Evolutionary conservation across 2,329 filamentous ascomycete species (phyloP).

Genomic region (Pseudogymnoascus pannorum): DNA sequence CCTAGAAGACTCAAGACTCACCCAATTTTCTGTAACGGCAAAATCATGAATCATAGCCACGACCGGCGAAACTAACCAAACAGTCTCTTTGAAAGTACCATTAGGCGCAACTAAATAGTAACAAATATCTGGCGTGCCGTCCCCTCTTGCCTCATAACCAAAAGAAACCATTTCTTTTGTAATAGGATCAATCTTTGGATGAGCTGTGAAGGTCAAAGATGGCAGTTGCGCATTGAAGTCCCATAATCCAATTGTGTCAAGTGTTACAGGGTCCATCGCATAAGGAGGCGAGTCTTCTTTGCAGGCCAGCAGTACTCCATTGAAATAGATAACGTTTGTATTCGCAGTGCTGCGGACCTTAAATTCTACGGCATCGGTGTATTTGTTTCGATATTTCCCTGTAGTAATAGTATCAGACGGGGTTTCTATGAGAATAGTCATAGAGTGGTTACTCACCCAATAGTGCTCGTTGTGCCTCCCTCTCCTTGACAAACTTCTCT

Average conservation of each 20-base stretch:
- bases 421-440: too few relatives aligned
- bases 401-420: too few relatives aligned
- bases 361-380: too few relatives aligned
- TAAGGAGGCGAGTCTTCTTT: constrained; percentile 48
- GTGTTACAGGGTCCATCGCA: constrained; percentile 38
- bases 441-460: too few relatives aligned
- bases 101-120: constrained; percentile 38
- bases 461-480: too few relatives aligned
- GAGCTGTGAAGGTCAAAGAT: constrained; percentile 41
- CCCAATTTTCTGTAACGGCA: constrained; percentile 39
- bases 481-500: too few relatives aligned
- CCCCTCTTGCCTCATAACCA: constrained; percentile 41
- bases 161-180: constrained; percentile 46
- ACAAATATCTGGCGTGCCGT: constrained; percentile 37
- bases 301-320: constrained; percentile 43
- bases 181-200: constrained; percentile 45
- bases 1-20: constrained; percentile 22
- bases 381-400: too few relatives aligned
- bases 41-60: constrained; percentile 46
- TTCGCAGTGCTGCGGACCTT: too few relatives aligned
- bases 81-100: constrained; percentile 37
- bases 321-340: too few relatives aligned
- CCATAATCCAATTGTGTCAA: constrained; percentile 41
- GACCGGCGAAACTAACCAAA: constrained; percentile 41
- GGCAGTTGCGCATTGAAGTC: constrained; percentile 42